These are phyloP conservation scores for Phytophthora tubulina DNA, from an alignment of 352 stramenopile genomes.

Conservation along the genomic window DNA sequence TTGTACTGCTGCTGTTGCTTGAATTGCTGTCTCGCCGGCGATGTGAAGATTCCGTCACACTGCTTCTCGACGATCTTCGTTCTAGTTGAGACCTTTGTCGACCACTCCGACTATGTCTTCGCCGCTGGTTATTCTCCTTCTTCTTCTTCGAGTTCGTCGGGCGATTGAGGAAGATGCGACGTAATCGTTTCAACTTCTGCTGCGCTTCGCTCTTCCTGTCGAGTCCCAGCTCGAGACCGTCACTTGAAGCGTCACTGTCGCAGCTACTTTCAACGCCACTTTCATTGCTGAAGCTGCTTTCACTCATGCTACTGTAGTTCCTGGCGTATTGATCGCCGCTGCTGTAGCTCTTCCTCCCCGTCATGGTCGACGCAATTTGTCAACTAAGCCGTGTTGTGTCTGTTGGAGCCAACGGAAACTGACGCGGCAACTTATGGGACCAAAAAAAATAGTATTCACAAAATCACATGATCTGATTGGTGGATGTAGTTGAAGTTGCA, in stretches of 20 bases:
- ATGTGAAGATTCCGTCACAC: not conserved
- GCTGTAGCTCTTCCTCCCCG: slow-evolving; percentile 5
- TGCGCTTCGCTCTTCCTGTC: slow-evolving; percentile 46
- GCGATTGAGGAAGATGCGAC: slow-evolving; percentile 78
- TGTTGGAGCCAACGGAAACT: slow-evolving; percentile 23
- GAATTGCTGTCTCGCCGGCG: not conserved
- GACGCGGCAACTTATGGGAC: slow-evolving; percentile 10
- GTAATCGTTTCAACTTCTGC: slow-evolving; percentile 61
- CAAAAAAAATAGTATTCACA: slow-evolving; percentile 11
- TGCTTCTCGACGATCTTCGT: not conserved
- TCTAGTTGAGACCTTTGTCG: slow-evolving; percentile 3
- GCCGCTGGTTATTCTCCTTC: slow-evolving; percentile 17
- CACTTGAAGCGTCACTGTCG: slow-evolving; percentile 25
- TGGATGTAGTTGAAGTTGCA: slow-evolving; percentile 36
- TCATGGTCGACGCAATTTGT: slow-evolving; percentile 20
- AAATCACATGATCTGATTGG: slow-evolving; percentile 19
- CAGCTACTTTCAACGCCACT: slow-evolving; percentile 24
- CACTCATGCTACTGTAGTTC: slow-evolving; percentile 24
- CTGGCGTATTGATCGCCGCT: not conserved
- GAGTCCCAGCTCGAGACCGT: slow-evolving; percentile 30
- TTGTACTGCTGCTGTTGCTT: slow-evolving; percentile 21
- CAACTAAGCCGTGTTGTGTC: slow-evolving; percentile 1
- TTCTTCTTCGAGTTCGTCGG: slow-evolving; percentile 31
- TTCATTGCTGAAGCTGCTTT: slow-evolving; percentile 32
- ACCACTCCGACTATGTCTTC: not conserved